These are phyloP conservation scores for Trichoderma atrobrunneum DNA, from an alignment of 2,329 filamentous ascomycete species.

Conservation along the genomic window DNA sequence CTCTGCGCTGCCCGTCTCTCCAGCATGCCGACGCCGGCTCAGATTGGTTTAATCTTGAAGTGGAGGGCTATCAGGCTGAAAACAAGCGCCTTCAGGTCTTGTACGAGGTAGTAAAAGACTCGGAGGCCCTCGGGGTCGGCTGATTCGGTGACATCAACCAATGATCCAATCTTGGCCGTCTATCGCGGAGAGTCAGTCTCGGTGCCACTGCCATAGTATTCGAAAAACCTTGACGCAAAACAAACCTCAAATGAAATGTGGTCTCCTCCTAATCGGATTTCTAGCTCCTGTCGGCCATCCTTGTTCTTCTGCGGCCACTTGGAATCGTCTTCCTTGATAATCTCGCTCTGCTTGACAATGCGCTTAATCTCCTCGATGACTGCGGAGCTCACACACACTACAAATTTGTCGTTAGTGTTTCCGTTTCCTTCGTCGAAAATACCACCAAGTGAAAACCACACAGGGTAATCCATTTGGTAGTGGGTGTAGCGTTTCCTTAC, in stretches of 20 bases:
- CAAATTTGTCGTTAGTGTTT: background rate
- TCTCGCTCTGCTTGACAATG: conserved; percentile 95
- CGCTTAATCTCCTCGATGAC: conserved; percentile 93
- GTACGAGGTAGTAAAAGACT: conserved; percentile 98
- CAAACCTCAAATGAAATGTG: conserved; percentile 95
- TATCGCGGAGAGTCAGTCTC: conserved; percentile 38
- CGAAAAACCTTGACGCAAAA: background rate
- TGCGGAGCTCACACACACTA: conserved; percentile 93
- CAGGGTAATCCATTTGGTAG: background rate
- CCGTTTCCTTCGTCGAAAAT: background rate
- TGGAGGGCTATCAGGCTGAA: conserved; percentile 95
- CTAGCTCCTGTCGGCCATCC: conserved; percentile 92
- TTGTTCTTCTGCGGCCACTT: conserved; percentile 99
- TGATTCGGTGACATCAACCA: conserved; percentile 95
- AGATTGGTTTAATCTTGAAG: conserved; percentile 91
- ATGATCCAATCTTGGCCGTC: conserved; percentile 97
- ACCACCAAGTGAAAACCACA: background rate
- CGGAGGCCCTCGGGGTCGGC: conserved; percentile 92
- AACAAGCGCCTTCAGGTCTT: conserved; percentile 93
- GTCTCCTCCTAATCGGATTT: conserved; percentile 89
- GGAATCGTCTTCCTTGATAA: conserved; percentile 94
- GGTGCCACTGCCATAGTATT: no score
- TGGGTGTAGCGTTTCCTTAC: conserved; percentile 52
- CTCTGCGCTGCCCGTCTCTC: conserved; percentile 2
- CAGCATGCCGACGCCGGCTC: conserved; percentile 31